A percentile compares a stretch with the other conserved stretches of the same genome.
Conservation (phyloP, 192 early-diverging fungal genomes). For the Umbelopsis ramanniana region DNA sequence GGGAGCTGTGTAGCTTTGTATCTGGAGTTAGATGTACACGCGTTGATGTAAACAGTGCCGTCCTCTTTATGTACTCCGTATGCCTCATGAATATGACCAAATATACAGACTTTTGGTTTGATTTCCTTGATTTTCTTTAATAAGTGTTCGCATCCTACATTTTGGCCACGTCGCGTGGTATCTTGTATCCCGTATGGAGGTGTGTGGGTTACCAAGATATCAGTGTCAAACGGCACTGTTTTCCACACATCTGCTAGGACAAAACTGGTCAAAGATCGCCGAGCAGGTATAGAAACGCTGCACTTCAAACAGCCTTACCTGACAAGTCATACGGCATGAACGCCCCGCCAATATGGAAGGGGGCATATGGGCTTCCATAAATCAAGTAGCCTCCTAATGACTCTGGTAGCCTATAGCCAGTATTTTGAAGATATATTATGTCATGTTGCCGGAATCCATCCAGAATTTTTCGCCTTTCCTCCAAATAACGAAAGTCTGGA, state of each 20-base stretch:
- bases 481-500: not conserved
- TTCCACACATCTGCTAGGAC: conserved; percentile 28
- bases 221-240: conserved; percentile 27
- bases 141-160: conserved; percentile 37
- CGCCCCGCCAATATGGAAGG: conserved; percentile 32
- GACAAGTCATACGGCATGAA: conserved; percentile 34
- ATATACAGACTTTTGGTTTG: conserved; percentile 32
- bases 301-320: conserved; percentile 6
- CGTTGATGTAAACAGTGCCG: conserved; percentile 31
- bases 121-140: conserved; percentile 23
- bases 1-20: conserved; percentile 30
- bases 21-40: conserved; percentile 22
- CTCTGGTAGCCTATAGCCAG: conserved; percentile 27
- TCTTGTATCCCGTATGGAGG: conserved; percentile 31
- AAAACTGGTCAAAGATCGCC: conserved; percentile 14
- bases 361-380: conserved; percentile 36
- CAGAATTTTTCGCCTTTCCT: conserved; percentile 21
- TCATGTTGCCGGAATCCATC: conserved; percentile 12
- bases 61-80: conserved; percentile 25
- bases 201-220: conserved; percentile 40
- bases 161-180: not conserved
- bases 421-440: conserved; percentile 39
- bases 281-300: not conserved
- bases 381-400: conserved; percentile 21
- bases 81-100: conserved; percentile 46